phyloP scores from a whole-genome alignment of 306 rosid species.

The Citrullus amarus region DNA sequence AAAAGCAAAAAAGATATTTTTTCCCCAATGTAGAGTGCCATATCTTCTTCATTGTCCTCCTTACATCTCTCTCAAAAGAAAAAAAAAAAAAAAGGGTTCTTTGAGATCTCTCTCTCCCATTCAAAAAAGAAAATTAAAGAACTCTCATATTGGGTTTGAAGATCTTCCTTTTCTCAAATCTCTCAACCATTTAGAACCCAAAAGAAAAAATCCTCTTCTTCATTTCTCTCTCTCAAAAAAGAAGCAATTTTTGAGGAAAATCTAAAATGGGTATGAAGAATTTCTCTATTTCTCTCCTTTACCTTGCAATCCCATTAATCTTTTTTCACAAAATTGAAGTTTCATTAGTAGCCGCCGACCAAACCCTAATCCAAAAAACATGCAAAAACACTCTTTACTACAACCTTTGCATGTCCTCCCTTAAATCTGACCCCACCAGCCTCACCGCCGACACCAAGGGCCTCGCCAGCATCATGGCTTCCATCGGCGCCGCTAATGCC shows the following conservation, averaged over 20 bases:
- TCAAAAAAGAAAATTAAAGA: too few relatives aligned
- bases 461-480: conserved; percentile 51
- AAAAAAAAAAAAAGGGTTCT: neutral
- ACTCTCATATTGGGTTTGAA: too few relatives aligned
- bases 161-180: conserved; percentile 11
- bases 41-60: neutral
- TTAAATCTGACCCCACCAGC: conserved; percentile 55
- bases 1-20: too few relatives aligned
- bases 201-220: neutral
- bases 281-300: conserved; percentile 21
- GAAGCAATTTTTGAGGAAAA: conserved; percentile 19
- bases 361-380: conserved; percentile 49
- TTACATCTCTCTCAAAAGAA: neutral
- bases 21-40: too few relatives aligned
- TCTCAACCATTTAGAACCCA: neutral
- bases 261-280: conserved; percentile 10
- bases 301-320: neutral
- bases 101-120: neutral
- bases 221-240: neutral
- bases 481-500: conserved; percentile 50
- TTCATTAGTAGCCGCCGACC: conserved; percentile 28
- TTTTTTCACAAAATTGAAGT: neutral
- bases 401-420: conserved; percentile 54
- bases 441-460: conserved; percentile 54
- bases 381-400: conserved; percentile 68